Evolutionary conservation across 176 grass and related monocot genomes (phyloP), one percentile per base, ranked within the genome.

Genomic region (Stipa capillata): DNA sequence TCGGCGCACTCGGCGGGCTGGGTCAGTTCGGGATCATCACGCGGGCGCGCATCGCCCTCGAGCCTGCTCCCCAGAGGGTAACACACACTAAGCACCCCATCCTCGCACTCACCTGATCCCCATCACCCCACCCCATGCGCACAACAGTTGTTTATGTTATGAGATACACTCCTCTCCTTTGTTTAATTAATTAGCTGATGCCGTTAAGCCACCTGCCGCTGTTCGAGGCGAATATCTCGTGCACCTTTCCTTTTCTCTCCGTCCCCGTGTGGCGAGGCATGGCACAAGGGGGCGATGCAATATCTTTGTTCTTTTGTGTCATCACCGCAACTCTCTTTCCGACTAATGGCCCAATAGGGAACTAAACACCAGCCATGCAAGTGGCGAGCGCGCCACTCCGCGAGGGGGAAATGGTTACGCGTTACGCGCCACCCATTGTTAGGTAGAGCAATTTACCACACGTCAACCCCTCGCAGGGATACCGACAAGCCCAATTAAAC

Each of bases 11-110:
- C 2, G 96, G 96, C 67, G 96, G 96, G 5, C 82, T 98, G 16
- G 96, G 92, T 1, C 96, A 98, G 77, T 76, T 98, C 78, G 96
- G 96, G 52, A 91, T 94, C 83, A 98, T 98, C 78, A 94, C 96
- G 17, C 83, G 96, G 5, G 96, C 92, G 32, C 89, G 96, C 72
- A 91, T 98, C 83, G 96, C 96, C 84, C 90, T 94, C 44, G 96
- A 98, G 74, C 85, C 44, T 74, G 96, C 90, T 84, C 96, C 96
- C 57, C 73, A 81, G 13, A 89, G 88, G 92, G 96, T 97, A 88
- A 73, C 69, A 45, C 27, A 18, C 23, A 3, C 55, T 18, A n/a
- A n/a, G n/a, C n/a, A n/a, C n/a, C 67, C 55, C 25, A 7, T 7
- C 15, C 29, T n/a, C 43, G 13, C 33, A 34, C 23, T 28, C 33